These are phyloP conservation scores for Sambucus nigra DNA, from an alignment of 129 eudicot species.

Conservation along the genomic window DNA sequence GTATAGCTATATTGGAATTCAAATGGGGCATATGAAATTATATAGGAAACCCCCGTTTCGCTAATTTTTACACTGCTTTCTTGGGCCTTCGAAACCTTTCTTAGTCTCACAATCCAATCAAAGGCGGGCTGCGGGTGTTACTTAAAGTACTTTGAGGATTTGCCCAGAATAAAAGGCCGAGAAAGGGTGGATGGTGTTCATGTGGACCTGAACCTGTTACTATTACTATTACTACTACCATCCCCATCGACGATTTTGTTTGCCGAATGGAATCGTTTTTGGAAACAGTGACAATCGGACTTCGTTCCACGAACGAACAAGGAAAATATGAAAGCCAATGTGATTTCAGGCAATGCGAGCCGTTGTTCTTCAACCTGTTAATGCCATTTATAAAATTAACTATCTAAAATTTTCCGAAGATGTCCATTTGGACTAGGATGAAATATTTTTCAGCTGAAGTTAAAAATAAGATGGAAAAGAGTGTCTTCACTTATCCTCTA, in stretches of 20 bases:
- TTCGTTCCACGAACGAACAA: conserved; percentile 34
- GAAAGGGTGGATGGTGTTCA: conserved; percentile 88
- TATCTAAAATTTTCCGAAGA: no score
- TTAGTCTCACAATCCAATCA: conserved; percentile 16
- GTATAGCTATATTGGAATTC: conserved; percentile 89
- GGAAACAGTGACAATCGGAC: conserved; percentile 60
- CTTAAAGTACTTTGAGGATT: conserved; percentile 69
- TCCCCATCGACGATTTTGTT: conserved; percentile 27
- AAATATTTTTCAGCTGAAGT: no score
- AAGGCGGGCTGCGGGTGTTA: conserved; percentile 80
- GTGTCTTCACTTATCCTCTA: no score
- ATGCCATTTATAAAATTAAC: no score
- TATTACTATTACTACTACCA: conserved; percentile 18
- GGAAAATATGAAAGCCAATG: no score
- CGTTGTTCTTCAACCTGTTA: no score
- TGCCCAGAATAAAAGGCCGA: conserved; percentile 74
- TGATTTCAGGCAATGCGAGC: no score
- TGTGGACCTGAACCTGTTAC: conserved; percentile 43
- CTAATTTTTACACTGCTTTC: conserved; percentile 34
- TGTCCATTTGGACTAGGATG: no score
- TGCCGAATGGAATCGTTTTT: conserved; percentile 66
- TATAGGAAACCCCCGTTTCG: conserved; percentile 57
- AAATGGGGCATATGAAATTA: conserved; percentile 79
- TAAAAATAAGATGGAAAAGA: no score
- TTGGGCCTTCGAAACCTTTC: conserved; percentile 23